Evolutionary conservation across 1,284 basidiomycete species (phyloP).

Genomic region (Moniliella sp.): DNA sequence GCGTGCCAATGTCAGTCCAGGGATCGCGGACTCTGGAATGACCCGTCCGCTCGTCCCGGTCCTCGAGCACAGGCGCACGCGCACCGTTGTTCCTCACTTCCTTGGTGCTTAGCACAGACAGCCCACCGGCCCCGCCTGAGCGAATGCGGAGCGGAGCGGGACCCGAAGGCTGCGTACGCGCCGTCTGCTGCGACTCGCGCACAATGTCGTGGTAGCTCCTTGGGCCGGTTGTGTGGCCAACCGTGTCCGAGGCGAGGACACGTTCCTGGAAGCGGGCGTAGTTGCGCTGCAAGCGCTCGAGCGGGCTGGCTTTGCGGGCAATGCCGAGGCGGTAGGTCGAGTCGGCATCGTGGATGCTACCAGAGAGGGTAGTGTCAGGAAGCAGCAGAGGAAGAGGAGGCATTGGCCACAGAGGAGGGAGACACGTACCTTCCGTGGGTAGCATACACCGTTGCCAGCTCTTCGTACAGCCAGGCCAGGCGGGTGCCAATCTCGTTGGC

Average conservation of each 20-base stretch:
- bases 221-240: background rate
- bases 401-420: background rate
- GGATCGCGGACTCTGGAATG: background rate
- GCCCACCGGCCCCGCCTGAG: background rate
- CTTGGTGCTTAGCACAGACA: background rate
- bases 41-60: background rate
- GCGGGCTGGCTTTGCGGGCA: slow-evolving; percentile 53
- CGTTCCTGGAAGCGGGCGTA: slow-evolving; percentile 61
- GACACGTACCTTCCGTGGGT: slow-evolving; percentile 46
- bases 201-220: background rate
- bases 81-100: background rate
- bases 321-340: slow-evolving; percentile 64
- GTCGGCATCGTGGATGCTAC: slow-evolving; percentile 40
- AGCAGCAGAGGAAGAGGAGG: no score
- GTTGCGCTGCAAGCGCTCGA: slow-evolving; percentile 61
- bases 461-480: slow-evolving; percentile 61
- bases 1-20: background rate
- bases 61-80: background rate
- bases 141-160: background rate
- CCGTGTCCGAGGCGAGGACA: slow-evolving; percentile 7
- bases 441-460: slow-evolving; percentile 58
- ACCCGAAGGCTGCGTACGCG: background rate
- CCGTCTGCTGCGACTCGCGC: background rate
- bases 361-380: background rate
- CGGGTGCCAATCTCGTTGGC: slow-evolving; percentile 56